These are phyloP conservation scores for Populus pruinosa DNA, from an alignment of 345 rosid species.

Conservation along the genomic window DNA sequence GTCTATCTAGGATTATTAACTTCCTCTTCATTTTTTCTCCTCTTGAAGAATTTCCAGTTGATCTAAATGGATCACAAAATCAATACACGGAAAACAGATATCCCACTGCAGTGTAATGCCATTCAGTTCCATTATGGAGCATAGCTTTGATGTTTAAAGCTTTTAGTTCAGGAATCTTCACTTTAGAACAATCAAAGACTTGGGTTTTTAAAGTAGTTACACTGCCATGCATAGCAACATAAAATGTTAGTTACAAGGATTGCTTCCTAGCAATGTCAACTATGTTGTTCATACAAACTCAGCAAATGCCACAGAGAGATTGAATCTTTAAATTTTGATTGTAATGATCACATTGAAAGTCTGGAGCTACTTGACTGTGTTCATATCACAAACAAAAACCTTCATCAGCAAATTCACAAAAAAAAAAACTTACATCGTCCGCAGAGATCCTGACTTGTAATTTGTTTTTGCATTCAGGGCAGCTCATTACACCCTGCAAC, in stretches of 20 bases:
- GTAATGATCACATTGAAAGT: constrained; percentile 2
- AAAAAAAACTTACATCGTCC: constrained; percentile 67
- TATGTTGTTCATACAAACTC: neutral
- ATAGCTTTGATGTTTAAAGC: neutral
- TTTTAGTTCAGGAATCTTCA: neutral
- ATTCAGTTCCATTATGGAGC: neutral
- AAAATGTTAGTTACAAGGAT: neutral
- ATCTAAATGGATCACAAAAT: neutral
- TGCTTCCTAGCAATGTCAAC: neutral
- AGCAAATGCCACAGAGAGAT: neutral
- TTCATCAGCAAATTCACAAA: neutral
- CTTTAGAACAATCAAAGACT: neutral
- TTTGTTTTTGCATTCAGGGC: constrained; percentile 87
- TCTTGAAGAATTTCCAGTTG: neutral
- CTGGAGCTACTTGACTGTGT: neutral
- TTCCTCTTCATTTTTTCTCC: neutral
- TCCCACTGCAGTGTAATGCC: neutral
- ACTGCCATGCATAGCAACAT: neutral
- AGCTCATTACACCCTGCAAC: constrained; percentile 84
- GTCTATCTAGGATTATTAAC: neutral
- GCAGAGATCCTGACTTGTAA: constrained; percentile 85
- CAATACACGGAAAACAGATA: neutral
- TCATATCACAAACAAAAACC: neutral
- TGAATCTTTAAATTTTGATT: neutral
- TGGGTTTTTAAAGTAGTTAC: neutral